phyloP scores from a whole-genome alignment of 2,329 filamentous ascomycete species.

The Colletotrichum tropicale region DNA sequence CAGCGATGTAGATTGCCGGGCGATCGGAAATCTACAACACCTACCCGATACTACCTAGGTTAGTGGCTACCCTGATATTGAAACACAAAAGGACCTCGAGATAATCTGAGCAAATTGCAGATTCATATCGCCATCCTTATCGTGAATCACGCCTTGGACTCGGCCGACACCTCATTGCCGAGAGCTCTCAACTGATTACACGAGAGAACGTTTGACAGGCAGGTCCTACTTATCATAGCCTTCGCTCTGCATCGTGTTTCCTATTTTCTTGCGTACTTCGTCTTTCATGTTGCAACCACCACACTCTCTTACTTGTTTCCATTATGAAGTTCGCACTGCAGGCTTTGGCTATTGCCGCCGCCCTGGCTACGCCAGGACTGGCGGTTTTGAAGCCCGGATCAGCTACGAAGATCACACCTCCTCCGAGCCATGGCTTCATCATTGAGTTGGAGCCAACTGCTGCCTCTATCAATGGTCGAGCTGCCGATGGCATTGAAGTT shows the following conservation, averaged over 20 bases:
- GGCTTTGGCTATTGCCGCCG: not conserved
- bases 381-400: not conserved
- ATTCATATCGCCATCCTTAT: slow-evolving; percentile 1
- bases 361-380: not conserved
- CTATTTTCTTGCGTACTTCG: not conserved
- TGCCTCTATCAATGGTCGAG: not conserved
- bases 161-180: not conserved
- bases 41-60: slow-evolving; percentile 11
- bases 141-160: slow-evolving; percentile 3
- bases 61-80: not conserved
- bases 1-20: not conserved
- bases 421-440: not conserved
- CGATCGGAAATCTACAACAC: not conserved
- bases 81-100: not conserved
- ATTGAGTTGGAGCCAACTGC: not conserved
- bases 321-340: not conserved
- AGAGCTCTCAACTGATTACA: not conserved
- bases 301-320: not conserved
- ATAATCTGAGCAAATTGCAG: not conserved
- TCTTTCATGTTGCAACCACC: not conserved
- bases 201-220: not conserved
- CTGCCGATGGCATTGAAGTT: not conserved
- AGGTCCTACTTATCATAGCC: not conserved
- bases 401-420: not conserved
- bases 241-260: not conserved